Evolutionary conservation across 2,329 filamentous ascomycete species (phyloP).

Genomic region (Scytalidium sp.): DNA sequence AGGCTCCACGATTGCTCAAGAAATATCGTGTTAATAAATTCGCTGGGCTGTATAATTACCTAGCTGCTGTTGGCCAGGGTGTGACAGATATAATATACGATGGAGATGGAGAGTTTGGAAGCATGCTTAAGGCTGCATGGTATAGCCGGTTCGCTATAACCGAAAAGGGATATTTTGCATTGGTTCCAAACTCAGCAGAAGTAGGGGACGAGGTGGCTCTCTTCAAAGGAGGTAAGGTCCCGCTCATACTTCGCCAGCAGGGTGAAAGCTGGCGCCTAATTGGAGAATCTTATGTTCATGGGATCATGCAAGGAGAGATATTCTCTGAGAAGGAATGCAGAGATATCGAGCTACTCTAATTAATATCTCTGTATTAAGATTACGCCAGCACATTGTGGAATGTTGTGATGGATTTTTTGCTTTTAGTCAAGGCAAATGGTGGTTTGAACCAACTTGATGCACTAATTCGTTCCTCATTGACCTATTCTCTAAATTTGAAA

Average conservation of each 20-base stretch:
- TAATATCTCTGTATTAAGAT: too few species aligned
- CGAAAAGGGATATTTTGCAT: slow-evolving; percentile 4
- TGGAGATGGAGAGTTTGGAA: neutral
- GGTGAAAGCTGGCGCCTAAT: slow-evolving; percentile 3
- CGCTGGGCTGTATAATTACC: slow-evolving; percentile 3
- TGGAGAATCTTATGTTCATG: slow-evolving; percentile 7
- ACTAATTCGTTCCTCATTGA: too few species aligned
- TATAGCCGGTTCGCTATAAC: slow-evolving; percentile 5
- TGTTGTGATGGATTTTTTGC: too few species aligned
- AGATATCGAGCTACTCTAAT: slow-evolving; percentile 1
- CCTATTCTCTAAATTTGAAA: too few species aligned
- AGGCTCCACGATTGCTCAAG: slow-evolving; percentile 2
- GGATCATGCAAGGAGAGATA: slow-evolving; percentile 15
- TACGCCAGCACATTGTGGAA: too few species aligned
- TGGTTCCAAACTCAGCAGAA: slow-evolving; percentile 1
- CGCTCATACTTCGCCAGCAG: slow-evolving; percentile 4
- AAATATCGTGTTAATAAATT: slow-evolving; percentile 3
- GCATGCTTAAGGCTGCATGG: neutral
- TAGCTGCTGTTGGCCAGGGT: slow-evolving; percentile 2
- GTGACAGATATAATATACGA: slow-evolving; percentile 1
- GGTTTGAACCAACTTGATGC: too few species aligned
- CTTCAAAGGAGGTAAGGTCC: slow-evolving; percentile 6
- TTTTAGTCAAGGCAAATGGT: too few species aligned
- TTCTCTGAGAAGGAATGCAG: neutral
- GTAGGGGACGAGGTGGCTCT: slow-evolving; percentile 4